Evolutionary conservation across 257 asterid species (phyloP), one percentile per base, ranked within the genome.

Genomic region (Penstemon eatonii): DNA sequence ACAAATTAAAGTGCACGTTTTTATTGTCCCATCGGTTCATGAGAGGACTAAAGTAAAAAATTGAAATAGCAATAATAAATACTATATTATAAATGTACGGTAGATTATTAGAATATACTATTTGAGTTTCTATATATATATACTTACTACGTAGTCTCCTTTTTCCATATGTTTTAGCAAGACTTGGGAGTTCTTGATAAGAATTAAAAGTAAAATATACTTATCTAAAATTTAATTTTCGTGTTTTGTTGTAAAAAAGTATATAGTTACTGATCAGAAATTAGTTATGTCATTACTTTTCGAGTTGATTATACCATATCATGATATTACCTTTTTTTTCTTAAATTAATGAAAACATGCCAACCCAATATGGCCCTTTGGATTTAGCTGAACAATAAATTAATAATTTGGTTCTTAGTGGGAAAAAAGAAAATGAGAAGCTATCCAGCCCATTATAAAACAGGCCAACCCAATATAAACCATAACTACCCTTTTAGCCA

Each of bases 21-120:
- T 64, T 25, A 38, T 59, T 75, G 76, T 72, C 84, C 78, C 66
- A 55, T 82, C 77, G 84, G 49, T 69, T 81, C 83, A 67, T 75
- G 10, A 76, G 64, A 72, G 73, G 78, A 65, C 79, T 73, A 53
- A 70, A 40, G 15, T 25, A 25, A 25, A 25, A 4, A 64, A 61
- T n/a, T 5, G 53, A 3, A 37, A 61, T 3, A 12, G 1, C 33
- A 25, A 25, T 25, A 25, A 25, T 25, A 46, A n/a, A 6, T 46
- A 50, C 43, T 39, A 54, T 39, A 51, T 67, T 40, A 55, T 39
- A 7, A 49, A 40, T 15, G 39, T 66, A 49, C 19, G 36, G 25
- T 33, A 37, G 47, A 36, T 11, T n/a, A 47, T 49, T 40, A 7
- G 8, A 7, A 33, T 51, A 10, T 12, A 12, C 51, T 50, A 50